Evolutionary conservation across 208 protist species (phyloP), one percentile per base, ranked within the genome.

Genomic region (Naegleria gruberi): DNA sequence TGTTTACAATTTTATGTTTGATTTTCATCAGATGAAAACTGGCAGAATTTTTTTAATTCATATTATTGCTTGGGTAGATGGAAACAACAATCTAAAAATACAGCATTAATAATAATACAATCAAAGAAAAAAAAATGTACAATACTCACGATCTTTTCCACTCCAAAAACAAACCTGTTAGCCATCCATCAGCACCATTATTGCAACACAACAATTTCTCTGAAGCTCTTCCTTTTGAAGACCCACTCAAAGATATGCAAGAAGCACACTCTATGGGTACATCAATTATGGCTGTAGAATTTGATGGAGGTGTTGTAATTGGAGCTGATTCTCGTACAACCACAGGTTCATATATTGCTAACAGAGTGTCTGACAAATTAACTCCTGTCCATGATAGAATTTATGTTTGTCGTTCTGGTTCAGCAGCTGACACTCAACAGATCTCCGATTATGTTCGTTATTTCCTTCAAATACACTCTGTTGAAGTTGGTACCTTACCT

Each of bases 221-320:
- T 45, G 19, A 30, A 30, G 87, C 37, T 30, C 15, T 84, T 34
- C 23, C 19, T 5, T 34, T 43, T 46, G 23, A 65, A 26, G 45
- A 89, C 42, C 87, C 87, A 37, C 74, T 89, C 15, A 84, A 43
- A 41, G 87, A 89, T 3, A 23, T 89, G 45, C 37, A 23, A 83
- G 34, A 89, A 41, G 41, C 87, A 44, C 87, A 89, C 44, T 89
- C 87, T 45, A 89, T 89, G 87, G 87, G 87, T 51, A 99, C 98
- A 40, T 98, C 98, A 6, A 99, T 99, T 95, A 98, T 99, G 92
- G 98, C 98, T 4, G 96, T 98, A 43, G 95, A 96, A 57, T 99
- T 96, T 92, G 94, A 98, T 43, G 98, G 94, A 55, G 98, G 98
- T 87, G 98, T 99, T 5, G 93, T 99, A 44, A 92, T 99, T 47